Evolutionary conservation across 2,329 filamentous ascomycete species (phyloP).

Genomic region (Ilyonectria destructans): DNA sequence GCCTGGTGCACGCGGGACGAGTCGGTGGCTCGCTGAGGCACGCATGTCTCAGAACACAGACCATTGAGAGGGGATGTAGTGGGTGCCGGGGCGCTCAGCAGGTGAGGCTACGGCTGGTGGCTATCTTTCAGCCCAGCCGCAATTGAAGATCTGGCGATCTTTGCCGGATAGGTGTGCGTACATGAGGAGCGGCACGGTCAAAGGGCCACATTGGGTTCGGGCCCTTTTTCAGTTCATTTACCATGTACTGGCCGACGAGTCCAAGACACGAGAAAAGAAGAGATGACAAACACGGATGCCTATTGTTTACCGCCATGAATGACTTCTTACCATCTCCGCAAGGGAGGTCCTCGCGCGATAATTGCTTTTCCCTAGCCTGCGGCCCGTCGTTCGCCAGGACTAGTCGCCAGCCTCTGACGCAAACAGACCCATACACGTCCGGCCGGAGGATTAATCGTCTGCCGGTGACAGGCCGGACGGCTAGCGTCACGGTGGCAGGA

Average conservation of each 20-base stretch:
- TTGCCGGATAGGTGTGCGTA: constrained; percentile 19
- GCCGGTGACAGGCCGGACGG: background rate
- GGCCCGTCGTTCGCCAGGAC: constrained; percentile 24
- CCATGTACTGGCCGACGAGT: too few relatives aligned
- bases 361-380: background rate
- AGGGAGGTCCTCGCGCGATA: background rate
- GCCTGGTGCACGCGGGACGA: constrained; percentile 23
- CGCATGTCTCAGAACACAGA: constrained; percentile 40
- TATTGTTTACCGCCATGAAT: background rate
- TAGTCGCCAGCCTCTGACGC: background rate
- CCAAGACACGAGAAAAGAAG: too few relatives aligned
- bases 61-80: constrained; percentile 24
- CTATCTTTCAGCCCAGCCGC: constrained; percentile 22
- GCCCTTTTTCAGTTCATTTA: too few relatives aligned
- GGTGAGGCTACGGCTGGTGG: constrained; percentile 27
- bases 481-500: background rate
- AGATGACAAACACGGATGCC: background rate
- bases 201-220: too few relatives aligned
- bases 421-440: background rate
- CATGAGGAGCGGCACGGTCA: background rate
- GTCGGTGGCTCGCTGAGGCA: constrained; percentile 30
- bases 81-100: constrained; percentile 26
- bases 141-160: constrained; percentile 38
- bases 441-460: constrained; percentile 1
- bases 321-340: background rate